phyloP scores from a whole-genome alignment of 2,329 filamentous ascomycete genomes.

The Ceratocystis harringtonii region DNA sequence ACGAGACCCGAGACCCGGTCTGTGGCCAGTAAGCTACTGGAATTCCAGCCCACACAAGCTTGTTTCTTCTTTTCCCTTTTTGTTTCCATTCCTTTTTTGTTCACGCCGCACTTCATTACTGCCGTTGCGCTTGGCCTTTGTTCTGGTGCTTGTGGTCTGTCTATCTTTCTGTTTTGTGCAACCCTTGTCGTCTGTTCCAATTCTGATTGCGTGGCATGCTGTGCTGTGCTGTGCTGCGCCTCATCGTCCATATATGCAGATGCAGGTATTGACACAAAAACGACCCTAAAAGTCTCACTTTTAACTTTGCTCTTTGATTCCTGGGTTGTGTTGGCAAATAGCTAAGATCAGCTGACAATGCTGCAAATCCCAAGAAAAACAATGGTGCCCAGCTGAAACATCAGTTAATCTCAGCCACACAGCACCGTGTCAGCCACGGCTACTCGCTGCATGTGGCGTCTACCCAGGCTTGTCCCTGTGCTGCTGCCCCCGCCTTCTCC shows the following conservation, averaged over 20 bases:
- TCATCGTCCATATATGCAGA: not conserved
- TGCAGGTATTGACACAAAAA: not conserved
- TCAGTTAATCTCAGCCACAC: not conserved
- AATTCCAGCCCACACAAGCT: too few species aligned
- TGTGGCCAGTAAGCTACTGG: not conserved
- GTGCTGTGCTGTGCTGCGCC: not conserved
- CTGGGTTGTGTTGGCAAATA: not conserved
- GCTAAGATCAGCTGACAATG: not conserved
- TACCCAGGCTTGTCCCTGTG: not conserved
- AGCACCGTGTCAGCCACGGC: not conserved
- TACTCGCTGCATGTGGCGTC: not conserved
- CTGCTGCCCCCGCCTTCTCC: not conserved
- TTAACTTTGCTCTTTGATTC: too few species aligned
- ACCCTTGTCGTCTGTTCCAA: not conserved
- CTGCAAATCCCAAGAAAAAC: not conserved
- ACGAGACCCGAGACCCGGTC: not conserved
- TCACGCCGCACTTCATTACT: too few species aligned
- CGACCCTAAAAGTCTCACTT: too few species aligned
- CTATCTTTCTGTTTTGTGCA: not conserved
- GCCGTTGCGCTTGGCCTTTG: too few species aligned
- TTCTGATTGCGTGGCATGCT: not conserved
- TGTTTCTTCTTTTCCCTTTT: not conserved
- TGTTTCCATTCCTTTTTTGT: too few species aligned
- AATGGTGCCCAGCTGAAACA: not conserved
- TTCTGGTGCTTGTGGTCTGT: too few species aligned